Conservation (phyloP, 1,284 basidiomycete species). For the Somion occarium region DNA sequence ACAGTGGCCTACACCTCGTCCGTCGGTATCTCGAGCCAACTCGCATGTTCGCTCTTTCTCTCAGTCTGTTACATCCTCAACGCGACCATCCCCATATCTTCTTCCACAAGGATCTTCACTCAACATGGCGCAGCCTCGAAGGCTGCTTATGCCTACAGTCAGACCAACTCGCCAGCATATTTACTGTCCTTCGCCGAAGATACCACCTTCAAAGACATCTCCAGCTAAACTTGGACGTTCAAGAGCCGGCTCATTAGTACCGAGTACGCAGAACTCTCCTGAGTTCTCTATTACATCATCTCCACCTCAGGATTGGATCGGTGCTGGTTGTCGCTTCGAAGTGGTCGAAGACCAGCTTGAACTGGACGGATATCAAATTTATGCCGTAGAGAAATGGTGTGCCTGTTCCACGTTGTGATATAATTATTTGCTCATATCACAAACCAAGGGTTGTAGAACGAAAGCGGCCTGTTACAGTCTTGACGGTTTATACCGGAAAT, state of each 20-base stretch:
- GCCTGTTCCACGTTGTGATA: slow-evolving; percentile 16
- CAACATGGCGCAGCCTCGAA: slow-evolving; percentile 3
- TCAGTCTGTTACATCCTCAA: not conserved
- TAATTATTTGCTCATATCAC: slow-evolving; percentile 4
- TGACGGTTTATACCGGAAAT: slow-evolving; percentile 73
- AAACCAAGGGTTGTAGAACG: slow-evolving; percentile 60
- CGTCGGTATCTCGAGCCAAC: slow-evolving; percentile 2
- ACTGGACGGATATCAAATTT: slow-evolving; percentile 65
- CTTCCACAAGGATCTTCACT: slow-evolving; percentile 1
- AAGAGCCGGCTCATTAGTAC: slow-evolving; percentile 22
- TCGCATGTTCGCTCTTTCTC: slow-evolving; percentile 6
- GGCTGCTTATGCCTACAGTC: slow-evolving; percentile 27
- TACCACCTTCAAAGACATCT: slow-evolving; percentile 16
- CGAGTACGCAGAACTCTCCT: slow-evolving; percentile 13
- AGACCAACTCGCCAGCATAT: slow-evolving; percentile 13
- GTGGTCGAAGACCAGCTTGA: slow-evolving; percentile 41
- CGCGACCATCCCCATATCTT: slow-evolving; percentile 2
- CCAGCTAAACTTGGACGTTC: slow-evolving; percentile 20
- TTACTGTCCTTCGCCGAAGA: slow-evolving; percentile 9
- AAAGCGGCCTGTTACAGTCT: slow-evolving; percentile 49
- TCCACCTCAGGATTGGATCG: slow-evolving; percentile 32
- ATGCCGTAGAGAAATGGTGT: slow-evolving; percentile 80
- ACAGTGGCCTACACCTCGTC: slow-evolving; percentile 1
- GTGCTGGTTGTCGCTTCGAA: slow-evolving; percentile 36
- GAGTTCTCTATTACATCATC: slow-evolving; percentile 14